A percentile compares a stretch with the other conserved stretches of the same genome.
phyloP scores from a whole-genome alignment of 306 rosid genomes.

The Rosa rugosa region DNA sequence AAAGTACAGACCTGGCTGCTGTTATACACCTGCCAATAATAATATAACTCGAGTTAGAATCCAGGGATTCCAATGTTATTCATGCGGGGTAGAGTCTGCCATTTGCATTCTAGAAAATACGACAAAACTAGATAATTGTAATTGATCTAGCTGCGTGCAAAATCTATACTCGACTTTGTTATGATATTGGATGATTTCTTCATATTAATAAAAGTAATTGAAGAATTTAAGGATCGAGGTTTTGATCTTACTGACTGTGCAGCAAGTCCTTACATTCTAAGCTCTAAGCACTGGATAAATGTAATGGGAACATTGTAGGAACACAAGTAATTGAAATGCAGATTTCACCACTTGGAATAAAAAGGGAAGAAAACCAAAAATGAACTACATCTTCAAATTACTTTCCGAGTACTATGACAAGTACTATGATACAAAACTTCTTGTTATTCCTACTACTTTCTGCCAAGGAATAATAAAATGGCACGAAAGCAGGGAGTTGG shows the following conservation, averaged over 20 bases:
- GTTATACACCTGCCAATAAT: background rate
- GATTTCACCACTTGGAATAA: background rate
- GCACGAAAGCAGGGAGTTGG: slow-evolving; percentile 11
- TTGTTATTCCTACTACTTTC: slow-evolving; percentile 31
- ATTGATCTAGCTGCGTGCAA: too few species aligned
- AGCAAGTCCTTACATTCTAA: background rate
- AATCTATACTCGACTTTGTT: background rate
- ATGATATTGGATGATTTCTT: background rate
- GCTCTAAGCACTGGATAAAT: background rate
- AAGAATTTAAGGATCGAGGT: background rate
- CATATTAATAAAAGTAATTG: background rate
- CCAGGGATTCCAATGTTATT: too few species aligned
- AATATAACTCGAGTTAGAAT: background rate
- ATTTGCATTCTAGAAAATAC: too few species aligned
- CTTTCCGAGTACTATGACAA: slow-evolving; percentile 17
- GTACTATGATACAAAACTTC: slow-evolving; percentile 36
- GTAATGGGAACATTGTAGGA: background rate
- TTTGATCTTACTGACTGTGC: background rate
- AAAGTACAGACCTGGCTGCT: background rate
- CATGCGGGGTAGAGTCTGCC: too few species aligned
- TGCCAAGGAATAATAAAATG: slow-evolving; percentile 41
- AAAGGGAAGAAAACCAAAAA: background rate
- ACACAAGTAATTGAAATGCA: background rate
- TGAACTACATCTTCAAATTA: background rate
- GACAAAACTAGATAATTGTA: too few species aligned